Conservation (phyloP, 2,329 filamentous ascomycete genomes). For the Esteya vermicola region DNA sequence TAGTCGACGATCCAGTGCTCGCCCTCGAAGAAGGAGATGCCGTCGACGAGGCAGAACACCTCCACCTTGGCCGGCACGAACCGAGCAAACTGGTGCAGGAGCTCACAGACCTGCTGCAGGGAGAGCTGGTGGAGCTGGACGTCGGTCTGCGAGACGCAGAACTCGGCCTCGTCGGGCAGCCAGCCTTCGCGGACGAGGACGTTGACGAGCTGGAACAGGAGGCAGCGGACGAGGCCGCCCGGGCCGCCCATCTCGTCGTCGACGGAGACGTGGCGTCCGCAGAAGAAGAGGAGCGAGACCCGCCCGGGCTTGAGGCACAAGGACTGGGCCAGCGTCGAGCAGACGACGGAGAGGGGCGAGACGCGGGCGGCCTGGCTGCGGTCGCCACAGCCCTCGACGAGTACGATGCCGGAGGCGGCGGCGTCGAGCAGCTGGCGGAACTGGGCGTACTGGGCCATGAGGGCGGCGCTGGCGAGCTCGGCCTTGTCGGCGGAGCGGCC, state of each 20-base stretch:
- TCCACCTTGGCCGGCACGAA: slow-evolving; percentile 1
- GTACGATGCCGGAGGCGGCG: slow-evolving; percentile 2
- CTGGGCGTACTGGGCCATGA: slow-evolving; percentile 3
- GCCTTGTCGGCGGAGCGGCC: background rate
- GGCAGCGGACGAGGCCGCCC: slow-evolving; percentile 2
- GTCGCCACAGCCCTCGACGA: slow-evolving; percentile 8
- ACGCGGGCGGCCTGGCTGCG: background rate
- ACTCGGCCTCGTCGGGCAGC: background rate
- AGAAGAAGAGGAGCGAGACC: slow-evolving; percentile 4
- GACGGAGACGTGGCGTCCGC: slow-evolving; percentile 1
- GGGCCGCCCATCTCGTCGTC: slow-evolving; percentile 2
- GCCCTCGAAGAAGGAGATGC: slow-evolving; percentile 6
- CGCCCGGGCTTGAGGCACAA: background rate
- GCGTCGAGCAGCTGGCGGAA: slow-evolving; percentile 4
- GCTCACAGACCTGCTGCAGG: slow-evolving; percentile 4
- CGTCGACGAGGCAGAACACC: slow-evolving; percentile 8
- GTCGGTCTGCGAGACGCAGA: background rate
- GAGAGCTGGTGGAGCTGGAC: background rate
- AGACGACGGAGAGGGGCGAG: slow-evolving; percentile 5
- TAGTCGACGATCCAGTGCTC: slow-evolving; percentile 5
- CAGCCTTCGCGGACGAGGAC: slow-evolving; percentile 4
- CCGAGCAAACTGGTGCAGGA: slow-evolving; percentile 4
- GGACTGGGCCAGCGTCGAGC: slow-evolving; percentile 3
- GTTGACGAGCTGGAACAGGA: slow-evolving; percentile 13
- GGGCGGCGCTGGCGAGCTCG: background rate